A percentile compares a stretch with the other conserved stretches of the same genome.
Conservation (phyloP, 2,329 filamentous ascomycete genomes). For the Cercospora berteroae region DNA sequence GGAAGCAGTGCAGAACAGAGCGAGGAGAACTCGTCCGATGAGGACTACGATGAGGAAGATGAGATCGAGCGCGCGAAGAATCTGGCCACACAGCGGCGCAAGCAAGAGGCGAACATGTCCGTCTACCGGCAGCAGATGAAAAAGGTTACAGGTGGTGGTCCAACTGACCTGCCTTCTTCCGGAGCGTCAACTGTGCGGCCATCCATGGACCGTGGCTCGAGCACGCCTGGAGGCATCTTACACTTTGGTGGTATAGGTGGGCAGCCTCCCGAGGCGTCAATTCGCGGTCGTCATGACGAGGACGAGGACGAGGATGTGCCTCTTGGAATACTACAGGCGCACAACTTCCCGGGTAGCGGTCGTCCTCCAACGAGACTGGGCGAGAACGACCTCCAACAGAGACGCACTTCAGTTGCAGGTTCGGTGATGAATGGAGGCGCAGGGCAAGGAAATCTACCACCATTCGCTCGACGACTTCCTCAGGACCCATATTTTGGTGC, state of each 20-base stretch:
- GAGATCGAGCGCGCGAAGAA: constrained; percentile 73
- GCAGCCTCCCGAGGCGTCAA: constrained; percentile 28
- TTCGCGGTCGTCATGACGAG: constrained; percentile 43
- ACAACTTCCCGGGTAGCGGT: constrained; percentile 79
- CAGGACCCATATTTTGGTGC: constrained; percentile 83
- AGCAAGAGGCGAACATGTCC: constrained; percentile 86
- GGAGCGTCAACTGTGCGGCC: constrained; percentile 50
- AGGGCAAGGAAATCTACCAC: constrained; percentile 61
- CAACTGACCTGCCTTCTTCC: constrained; percentile 43
- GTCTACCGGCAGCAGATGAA: constrained; percentile 95
- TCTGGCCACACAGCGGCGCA: constrained; percentile 72
- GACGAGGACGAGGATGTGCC: constrained; percentile 88
- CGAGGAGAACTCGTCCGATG: constrained; percentile 53
- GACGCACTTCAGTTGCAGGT: constrained; percentile 48
- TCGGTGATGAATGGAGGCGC: constrained; percentile 46
- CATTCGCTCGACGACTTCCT: constrained; percentile 78
- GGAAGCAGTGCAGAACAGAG: constrained; percentile 43
- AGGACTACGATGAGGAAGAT: constrained; percentile 69
- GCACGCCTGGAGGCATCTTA: constrained; percentile 25
- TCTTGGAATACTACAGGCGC: constrained; percentile 79
- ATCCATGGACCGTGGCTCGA: constrained; percentile 54
- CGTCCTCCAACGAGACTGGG: constrained; percentile 68
- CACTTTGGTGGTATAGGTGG: constrained; percentile 37
- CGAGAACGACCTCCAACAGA: constrained; percentile 56
- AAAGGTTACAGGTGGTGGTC: constrained; percentile 80